A percentile compares a stretch with the other conserved stretches of the same genome.
Evolutionary conservation across 768 basidiomycete species (phyloP).

Genomic region (Chalciporus chontae): DNA sequence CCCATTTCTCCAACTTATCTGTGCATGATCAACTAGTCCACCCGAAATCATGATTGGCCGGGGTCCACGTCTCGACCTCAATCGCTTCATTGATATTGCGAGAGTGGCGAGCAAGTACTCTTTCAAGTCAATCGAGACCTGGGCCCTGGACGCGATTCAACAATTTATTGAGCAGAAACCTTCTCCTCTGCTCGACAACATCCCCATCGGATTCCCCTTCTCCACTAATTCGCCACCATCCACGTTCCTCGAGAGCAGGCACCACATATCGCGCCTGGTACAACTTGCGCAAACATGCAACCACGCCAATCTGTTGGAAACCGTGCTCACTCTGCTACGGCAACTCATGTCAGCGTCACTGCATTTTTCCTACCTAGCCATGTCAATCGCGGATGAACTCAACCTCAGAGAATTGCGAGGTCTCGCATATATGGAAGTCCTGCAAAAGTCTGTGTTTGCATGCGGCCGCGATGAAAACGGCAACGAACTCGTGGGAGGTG

Average conservation of each 20-base stretch:
- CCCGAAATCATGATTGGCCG: constrained; percentile 53
- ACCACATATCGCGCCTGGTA: constrained; percentile 56
- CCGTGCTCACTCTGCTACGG: constrained; percentile 55
- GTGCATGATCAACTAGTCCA: constrained; percentile 41
- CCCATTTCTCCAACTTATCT: not conserved
- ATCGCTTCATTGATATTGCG: constrained; percentile 57
- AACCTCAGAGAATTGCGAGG: constrained; percentile 57
- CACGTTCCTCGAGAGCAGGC: constrained; percentile 38
- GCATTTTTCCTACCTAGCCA: constrained; percentile 68
- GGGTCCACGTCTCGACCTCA: constrained; percentile 47
- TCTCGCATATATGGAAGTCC: constrained; percentile 68
- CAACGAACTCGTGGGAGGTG: constrained; percentile 26
- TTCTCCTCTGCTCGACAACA: constrained; percentile 46
- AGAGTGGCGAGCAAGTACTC: constrained; percentile 69
- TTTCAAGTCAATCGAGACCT: constrained; percentile 70
- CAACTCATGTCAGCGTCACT: constrained; percentile 61
- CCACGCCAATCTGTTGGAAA: constrained; percentile 55
- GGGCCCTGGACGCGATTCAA: constrained; percentile 72
- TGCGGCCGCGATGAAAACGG: constrained; percentile 12
- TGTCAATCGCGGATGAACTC: constrained; percentile 71
- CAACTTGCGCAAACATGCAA: constrained; percentile 65
- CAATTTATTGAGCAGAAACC: constrained; percentile 60
- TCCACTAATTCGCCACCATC: constrained; percentile 27
- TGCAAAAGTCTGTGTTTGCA: constrained; percentile 51
- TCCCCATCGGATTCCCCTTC: constrained; percentile 31